Conservation (phyloP, 2,329 filamentous ascomycete species). For the Cryphonectria naterciae region DNA sequence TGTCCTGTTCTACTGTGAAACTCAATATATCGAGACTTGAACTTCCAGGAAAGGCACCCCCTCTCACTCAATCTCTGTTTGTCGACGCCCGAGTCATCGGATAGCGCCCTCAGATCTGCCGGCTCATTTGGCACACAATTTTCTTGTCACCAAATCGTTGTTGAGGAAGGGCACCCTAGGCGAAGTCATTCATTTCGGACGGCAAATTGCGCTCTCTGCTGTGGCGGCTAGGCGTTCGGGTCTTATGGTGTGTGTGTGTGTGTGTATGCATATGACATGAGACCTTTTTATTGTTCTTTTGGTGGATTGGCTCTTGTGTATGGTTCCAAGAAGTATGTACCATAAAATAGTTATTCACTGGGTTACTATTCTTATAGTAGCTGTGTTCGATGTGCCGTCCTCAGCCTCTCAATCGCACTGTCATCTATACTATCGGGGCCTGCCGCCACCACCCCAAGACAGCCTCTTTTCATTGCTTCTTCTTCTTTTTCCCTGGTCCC, state of each 20-base stretch:
- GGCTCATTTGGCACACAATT: background rate
- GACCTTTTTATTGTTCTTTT: no score
- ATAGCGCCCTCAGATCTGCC: background rate
- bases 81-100: background rate
- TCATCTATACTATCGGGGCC: background rate
- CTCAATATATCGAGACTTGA: no score
- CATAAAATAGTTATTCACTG: no score
- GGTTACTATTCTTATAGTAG: no score
- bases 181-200: background rate
- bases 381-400: no score
- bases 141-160: background rate
- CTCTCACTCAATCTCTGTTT: background rate
- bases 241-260: background rate
- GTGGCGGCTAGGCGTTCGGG: background rate
- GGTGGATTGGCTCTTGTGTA: no score
- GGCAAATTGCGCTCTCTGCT: slow-evolving; percentile 2
- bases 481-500: background rate
- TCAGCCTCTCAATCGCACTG: background rate
- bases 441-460: background rate
- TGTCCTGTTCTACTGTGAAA: no score
- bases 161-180: background rate
- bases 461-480: background rate
- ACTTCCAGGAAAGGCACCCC: background rate
- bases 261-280: background rate
- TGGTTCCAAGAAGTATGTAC: no score